These are phyloP conservation scores for Carex littledalei DNA, from an alignment of 176 grass and related monocot genomes.

Conservation along the genomic window DNA sequence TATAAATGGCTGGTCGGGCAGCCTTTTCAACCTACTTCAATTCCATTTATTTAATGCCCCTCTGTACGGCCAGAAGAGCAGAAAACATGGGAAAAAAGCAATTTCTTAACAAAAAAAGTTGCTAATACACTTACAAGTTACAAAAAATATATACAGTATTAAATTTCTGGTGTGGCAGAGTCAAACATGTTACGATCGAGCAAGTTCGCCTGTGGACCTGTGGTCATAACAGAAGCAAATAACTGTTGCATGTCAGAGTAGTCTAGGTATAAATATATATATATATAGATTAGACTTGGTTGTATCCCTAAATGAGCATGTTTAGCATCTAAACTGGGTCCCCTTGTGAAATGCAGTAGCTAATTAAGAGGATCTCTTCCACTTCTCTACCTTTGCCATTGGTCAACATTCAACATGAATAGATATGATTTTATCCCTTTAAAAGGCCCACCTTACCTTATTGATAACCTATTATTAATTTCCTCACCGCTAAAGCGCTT, in stretches of 20 bases:
- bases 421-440: constrained; percentile 1
- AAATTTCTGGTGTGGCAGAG: background rate
- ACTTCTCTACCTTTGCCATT: background rate
- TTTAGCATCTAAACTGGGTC: background rate
- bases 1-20: constrained; percentile 19
- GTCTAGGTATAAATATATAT: background rate
- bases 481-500: background rate
- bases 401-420: background rate
- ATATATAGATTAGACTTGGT: background rate
- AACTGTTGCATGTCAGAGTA: background rate
- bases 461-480: background rate
- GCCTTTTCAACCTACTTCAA: background rate
- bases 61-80: background rate
- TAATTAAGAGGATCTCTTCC: background rate
- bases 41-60: background rate
- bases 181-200: background rate
- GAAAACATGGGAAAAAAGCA: no score
- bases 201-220: background rate
- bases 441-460: constrained; percentile 6
- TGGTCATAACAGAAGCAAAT: background rate
- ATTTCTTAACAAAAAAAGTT: no score
- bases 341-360: background rate
- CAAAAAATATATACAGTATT: no score
- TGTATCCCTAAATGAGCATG: background rate
- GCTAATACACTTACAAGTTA: no score